phyloP scores from a whole-genome alignment of 148 eudicot genomes.

The Dianthus caryophyllus region DNA sequence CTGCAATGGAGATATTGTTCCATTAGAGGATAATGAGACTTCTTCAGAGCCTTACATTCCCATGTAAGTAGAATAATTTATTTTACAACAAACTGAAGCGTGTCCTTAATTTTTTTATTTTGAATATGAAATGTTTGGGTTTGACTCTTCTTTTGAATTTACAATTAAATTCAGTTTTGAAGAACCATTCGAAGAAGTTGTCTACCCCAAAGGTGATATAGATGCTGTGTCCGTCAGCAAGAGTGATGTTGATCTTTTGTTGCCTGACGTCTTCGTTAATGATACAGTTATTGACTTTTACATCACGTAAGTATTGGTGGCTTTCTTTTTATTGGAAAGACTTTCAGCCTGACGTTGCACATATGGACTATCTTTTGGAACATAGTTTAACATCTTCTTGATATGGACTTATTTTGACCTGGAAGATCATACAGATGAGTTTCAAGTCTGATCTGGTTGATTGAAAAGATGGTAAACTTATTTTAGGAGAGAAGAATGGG shows the following conservation, averaged over 20 bases:
- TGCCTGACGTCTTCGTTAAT: constrained; percentile 78
- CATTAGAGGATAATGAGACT: constrained; percentile 23
- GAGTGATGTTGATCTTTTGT: constrained; percentile 78
- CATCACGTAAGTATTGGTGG: constrained; percentile 58
- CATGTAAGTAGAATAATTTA: constrained; percentile 41
- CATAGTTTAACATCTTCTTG: neutral
- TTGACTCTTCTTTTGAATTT: neutral
- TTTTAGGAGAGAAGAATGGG: neutral
- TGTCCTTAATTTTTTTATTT: neutral
- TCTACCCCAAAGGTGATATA: constrained; percentile 85
- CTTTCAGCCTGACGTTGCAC: constrained; percentile 1
- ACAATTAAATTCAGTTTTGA: constrained; percentile 44
- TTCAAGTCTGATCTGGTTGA: neutral
- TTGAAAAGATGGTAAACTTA: neutral
- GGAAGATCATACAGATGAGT: neutral
- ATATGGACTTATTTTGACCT: neutral
- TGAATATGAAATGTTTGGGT: neutral
- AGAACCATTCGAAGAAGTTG: constrained; percentile 66
- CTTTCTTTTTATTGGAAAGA: constrained; percentile 1
- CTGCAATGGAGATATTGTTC: constrained; percentile 32
- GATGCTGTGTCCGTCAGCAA: constrained; percentile 93
- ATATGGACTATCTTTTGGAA: neutral
- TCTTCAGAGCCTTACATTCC: constrained; percentile 57
- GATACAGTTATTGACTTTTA: constrained; percentile 95
- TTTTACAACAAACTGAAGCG: neutral